A percentile compares a stretch with the other conserved stretches of the same genome.
phyloP scores from a whole-genome alignment of 2,329 filamentous ascomycete genomes.

The Colletotrichum chlorophyti region DNA sequence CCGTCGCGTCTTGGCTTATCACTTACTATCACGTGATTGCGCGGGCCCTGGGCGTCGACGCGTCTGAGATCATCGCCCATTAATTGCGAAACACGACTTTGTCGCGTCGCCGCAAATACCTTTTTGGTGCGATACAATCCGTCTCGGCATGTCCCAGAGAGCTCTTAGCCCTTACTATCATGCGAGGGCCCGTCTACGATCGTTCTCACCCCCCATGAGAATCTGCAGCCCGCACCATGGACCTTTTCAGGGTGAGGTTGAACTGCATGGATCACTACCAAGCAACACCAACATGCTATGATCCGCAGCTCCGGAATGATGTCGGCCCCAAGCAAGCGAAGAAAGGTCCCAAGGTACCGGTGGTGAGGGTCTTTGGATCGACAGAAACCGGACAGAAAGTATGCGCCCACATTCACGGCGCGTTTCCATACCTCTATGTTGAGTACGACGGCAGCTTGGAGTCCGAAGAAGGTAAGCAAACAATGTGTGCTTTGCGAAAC shows the following conservation, averaged over 20 bases:
- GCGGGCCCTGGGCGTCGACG: constrained; percentile 7
- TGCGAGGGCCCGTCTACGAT: background rate
- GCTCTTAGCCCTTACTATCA: background rate
- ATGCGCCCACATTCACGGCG: constrained; percentile 93
- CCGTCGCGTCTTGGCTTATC: constrained; percentile 5
- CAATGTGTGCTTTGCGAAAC: background rate
- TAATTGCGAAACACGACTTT: constrained; percentile 17
- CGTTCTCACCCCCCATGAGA: constrained; percentile 14
- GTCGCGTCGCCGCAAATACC: constrained; percentile 10
- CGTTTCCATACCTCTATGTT: constrained; percentile 94
- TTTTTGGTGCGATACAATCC: constrained; percentile 1
- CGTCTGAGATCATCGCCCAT: background rate
- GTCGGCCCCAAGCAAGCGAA: constrained; percentile 63
- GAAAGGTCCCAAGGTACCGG: constrained; percentile 77
- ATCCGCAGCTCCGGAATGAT: constrained; percentile 77
- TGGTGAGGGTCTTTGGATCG: constrained; percentile 89
- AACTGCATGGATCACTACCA: constrained; percentile 98
- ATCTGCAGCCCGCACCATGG: constrained; percentile 47
- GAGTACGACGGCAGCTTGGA: constrained; percentile 78
- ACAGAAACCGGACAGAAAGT: constrained; percentile 96
- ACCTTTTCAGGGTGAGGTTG: constrained; percentile 86
- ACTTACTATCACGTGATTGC: constrained; percentile 37
- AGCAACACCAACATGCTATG: constrained; percentile 76
- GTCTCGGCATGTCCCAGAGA: background rate
- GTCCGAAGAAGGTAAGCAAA: constrained; percentile 67